A percentile compares a stretch with the other conserved stretches of the same genome.
Conservation (phyloP, 2,329 filamentous ascomycete species). For the Pyricularia sp. region DNA sequence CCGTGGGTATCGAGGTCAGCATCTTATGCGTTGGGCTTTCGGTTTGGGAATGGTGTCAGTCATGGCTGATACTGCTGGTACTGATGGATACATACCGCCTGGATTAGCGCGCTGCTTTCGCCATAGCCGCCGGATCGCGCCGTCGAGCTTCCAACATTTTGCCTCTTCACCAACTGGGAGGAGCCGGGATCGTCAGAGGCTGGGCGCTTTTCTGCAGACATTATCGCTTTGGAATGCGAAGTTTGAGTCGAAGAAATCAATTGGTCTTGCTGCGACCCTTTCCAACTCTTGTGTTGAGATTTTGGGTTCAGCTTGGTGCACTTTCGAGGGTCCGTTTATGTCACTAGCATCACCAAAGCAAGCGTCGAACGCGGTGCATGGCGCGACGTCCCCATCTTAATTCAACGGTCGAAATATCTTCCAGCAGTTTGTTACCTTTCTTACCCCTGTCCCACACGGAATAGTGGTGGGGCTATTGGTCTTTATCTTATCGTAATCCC, state of each 20-base stretch:
- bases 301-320: not conserved
- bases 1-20: slow-evolving; percentile 4
- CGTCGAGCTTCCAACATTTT: slow-evolving; percentile 47
- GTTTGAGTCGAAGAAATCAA: not conserved
- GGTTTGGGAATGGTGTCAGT: not conserved
- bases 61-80: not conserved
- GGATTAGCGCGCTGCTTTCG: slow-evolving; percentile 35
- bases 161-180: slow-evolving; percentile 80
- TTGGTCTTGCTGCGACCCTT: not conserved
- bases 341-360: not conserved
- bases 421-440: not conserved
- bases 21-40: slow-evolving; percentile 1
- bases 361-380: not conserved
- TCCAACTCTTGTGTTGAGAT: not conserved
- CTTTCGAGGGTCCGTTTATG: slow-evolving; percentile 2
- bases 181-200: slow-evolving; percentile 76
- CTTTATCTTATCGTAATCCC: not conserved
- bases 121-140: slow-evolving; percentile 13
- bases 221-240: slow-evolving; percentile 25
- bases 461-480: not conserved
- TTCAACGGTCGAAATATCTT: not conserved
- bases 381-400: not conserved
- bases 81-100: slow-evolving; percentile 31
- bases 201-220: slow-evolving; percentile 88
- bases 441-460: not conserved